Conservation (phyloP, 805 yeast species). For the Ogataea thermomethanolica region DNA sequence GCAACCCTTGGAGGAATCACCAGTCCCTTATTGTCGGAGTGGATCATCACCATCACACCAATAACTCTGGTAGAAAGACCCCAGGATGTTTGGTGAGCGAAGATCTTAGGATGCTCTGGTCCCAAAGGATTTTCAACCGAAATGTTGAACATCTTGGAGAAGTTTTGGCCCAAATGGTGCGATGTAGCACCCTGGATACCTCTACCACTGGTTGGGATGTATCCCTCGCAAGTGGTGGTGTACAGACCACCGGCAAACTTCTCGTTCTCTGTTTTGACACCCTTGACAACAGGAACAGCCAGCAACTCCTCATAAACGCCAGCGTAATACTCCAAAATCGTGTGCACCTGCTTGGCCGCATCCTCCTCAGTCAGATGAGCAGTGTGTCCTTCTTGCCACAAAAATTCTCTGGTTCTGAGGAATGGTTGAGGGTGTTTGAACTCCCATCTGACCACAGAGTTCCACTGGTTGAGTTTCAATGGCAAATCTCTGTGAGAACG, state of each 20-base stretch:
- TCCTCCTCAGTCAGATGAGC: constrained; percentile 84
- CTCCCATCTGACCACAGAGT: constrained; percentile 99
- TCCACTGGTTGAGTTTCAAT: constrained; percentile 96
- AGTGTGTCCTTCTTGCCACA: constrained; percentile 99
- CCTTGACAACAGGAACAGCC: constrained; percentile 96
- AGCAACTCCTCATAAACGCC: constrained; percentile 83
- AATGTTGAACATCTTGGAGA: constrained; percentile 97
- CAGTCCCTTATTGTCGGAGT: constrained; percentile 96
- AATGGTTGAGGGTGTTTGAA: constrained; percentile 99
- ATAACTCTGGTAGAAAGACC: constrained; percentile 97
- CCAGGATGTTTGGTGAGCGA: constrained; percentile 98
- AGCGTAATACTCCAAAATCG: constrained; percentile 83
- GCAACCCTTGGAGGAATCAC: constrained; percentile 98
- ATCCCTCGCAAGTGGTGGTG: constrained; percentile 96
- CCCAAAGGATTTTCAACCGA: constrained; percentile 95
- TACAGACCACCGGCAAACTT: constrained; percentile 97
- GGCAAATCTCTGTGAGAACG: constrained; percentile 98
- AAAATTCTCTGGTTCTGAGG: constrained; percentile 95
- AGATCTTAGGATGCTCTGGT: constrained; percentile 74
- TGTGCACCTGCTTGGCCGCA: constrained; percentile 78
- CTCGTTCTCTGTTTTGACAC: constrained; percentile 94
- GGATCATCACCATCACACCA: constrained; percentile 99
- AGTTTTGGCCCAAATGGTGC: constrained; percentile 96
- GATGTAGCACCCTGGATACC: constrained; percentile 99
- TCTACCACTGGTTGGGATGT: constrained; percentile 97